phyloP scores from a whole-genome alignment of 345 rosid species.

The Populus pruinosa region DNA sequence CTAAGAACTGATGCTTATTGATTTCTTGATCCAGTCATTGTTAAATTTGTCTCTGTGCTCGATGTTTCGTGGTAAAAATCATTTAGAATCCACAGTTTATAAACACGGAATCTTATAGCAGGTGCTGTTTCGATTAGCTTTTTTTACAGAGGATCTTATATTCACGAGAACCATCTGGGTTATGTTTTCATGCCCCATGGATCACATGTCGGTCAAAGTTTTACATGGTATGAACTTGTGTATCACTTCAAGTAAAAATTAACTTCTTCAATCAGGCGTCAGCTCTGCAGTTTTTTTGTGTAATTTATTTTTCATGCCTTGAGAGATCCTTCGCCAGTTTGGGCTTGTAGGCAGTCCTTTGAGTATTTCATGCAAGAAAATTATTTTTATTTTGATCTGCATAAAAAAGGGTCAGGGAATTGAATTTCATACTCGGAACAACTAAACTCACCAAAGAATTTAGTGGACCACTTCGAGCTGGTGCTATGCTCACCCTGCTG shows the following conservation, averaged over 20 bases:
- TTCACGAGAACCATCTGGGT: background rate
- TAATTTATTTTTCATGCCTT: background rate
- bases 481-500: background rate
- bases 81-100: background rate
- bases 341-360: background rate
- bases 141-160: background rate
- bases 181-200: background rate
- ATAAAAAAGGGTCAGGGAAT: background rate
- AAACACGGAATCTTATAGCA: background rate
- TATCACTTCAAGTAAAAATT: background rate
- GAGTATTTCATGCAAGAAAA: background rate
- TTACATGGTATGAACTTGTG: conserved; percentile 7
- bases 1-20: background rate
- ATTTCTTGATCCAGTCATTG: background rate
- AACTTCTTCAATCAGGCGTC: background rate
- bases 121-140: background rate
- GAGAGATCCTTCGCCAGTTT: background rate
- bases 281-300: background rate
- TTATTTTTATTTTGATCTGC: background rate
- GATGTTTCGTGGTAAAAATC: background rate
- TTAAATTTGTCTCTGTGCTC: background rate
- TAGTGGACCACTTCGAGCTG: background rate
- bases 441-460: background rate
- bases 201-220: background rate
- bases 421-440: background rate